A percentile compares a stretch with the other conserved stretches of the same genome.
These are phyloP conservation scores for Asparagopsis taxiformis DNA, from an alignment of 31 red algal genomes.

Conservation along the genomic window DNA sequence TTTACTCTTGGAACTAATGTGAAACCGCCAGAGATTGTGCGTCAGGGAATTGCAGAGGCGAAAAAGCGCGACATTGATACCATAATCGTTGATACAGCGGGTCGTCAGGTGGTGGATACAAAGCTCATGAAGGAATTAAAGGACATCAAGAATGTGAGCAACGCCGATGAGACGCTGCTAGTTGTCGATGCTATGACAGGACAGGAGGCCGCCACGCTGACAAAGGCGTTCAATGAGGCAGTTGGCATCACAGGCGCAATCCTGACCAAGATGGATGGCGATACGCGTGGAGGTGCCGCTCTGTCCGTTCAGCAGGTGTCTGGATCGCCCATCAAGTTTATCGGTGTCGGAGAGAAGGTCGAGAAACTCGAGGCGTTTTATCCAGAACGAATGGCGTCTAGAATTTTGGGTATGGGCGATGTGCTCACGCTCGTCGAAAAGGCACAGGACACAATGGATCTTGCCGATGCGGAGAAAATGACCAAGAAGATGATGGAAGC, in stretches of 20 bases:
- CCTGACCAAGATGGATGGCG: slow-evolving; percentile 96
- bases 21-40: slow-evolving; percentile 68
- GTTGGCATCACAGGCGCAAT: slow-evolving; percentile 94
- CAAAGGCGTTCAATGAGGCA: slow-evolving; percentile 76
- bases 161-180: slow-evolving; percentile 88
- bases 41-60: slow-evolving; percentile 59
- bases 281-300: slow-evolving; percentile 97
- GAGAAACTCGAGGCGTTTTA: slow-evolving; percentile 95
- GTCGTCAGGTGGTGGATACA: slow-evolving; percentile 91
- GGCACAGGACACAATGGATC: slow-evolving; percentile 92
- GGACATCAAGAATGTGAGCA: slow-evolving; percentile 65
- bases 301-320: slow-evolving; percentile 91
- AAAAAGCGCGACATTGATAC: slow-evolving; percentile 58
- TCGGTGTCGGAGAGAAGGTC: slow-evolving; percentile 91
- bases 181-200: slow-evolving; percentile 99
- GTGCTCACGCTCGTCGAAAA: slow-evolving; percentile 93
- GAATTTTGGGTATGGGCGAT: slow-evolving; percentile 99
- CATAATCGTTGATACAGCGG: slow-evolving; percentile 96
- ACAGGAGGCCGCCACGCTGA: slow-evolving; percentile 96
- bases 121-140: slow-evolving; percentile 92
- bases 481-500: slow-evolving; percentile 94
- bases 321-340: slow-evolving; percentile 88
- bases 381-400: slow-evolving; percentile 92
- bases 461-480: slow-evolving; percentile 82
- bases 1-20: slow-evolving; percentile 41